Conservation (phyloP, 805 yeast species). For the Ogataea nitratoaversa region DNA sequence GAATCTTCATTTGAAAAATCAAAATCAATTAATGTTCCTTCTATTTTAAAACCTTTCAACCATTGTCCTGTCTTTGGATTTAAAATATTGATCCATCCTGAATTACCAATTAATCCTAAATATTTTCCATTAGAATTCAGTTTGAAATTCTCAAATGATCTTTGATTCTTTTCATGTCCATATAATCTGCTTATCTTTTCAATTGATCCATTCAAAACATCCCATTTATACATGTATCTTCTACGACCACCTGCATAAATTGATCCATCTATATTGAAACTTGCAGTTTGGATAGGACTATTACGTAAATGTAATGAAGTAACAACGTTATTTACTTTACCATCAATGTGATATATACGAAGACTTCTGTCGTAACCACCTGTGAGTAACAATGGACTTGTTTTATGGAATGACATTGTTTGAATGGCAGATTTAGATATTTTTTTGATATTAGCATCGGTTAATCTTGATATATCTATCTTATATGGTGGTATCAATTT, state of each 20-base stretch:
- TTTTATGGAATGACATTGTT: constrained; percentile 77
- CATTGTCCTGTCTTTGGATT: constrained; percentile 81
- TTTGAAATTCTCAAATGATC: constrained; percentile 82
- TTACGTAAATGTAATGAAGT: constrained; percentile 76
- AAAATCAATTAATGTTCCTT: constrained; percentile 81
- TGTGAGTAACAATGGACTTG: constrained; percentile 76
- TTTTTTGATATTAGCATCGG: constrained; percentile 76
- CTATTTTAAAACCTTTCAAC: constrained; percentile 81
- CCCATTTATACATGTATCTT: constrained; percentile 90
- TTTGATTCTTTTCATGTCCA: constrained; percentile 85
- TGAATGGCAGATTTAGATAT: constrained; percentile 80
- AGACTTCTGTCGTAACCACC: constrained; percentile 92
- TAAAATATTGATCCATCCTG: constrained; percentile 87
- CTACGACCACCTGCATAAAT: constrained; percentile 90
- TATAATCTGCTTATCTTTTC: constrained; percentile 86
- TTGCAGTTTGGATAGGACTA: constrained; percentile 76
- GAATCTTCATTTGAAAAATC: constrained; percentile 43
- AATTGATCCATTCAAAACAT: constrained; percentile 53
- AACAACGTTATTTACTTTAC: constrained; percentile 73
- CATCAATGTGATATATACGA: constrained; percentile 86
- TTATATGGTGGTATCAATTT: constrained; percentile 64
- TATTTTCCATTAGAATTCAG: constrained; percentile 67
- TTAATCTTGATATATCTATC: constrained; percentile 74
- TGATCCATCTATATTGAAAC: constrained; percentile 49
- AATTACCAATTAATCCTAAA: constrained; percentile 74